Evolutionary conservation across 2,329 filamentous ascomycete species (phyloP).

Genomic region (Exophiala sp.): DNA sequence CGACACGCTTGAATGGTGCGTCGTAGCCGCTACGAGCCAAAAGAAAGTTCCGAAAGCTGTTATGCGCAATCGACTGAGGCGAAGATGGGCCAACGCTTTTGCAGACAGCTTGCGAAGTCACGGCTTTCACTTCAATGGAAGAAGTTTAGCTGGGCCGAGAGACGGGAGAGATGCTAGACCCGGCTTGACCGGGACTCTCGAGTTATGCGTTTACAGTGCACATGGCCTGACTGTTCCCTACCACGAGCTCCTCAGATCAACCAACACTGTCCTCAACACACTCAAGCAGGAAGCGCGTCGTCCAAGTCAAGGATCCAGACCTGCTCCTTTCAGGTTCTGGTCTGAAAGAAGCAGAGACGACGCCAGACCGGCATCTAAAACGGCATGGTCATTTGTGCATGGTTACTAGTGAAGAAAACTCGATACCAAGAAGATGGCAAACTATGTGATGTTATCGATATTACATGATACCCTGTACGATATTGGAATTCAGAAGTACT

Average conservation of each 20-base stretch:
- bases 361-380: too few species aligned
- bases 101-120: conserved; percentile 42
- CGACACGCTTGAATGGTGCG: conserved; percentile 49
- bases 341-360: too few species aligned
- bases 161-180: conserved; percentile 13
- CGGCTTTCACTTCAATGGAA: conserved; percentile 37
- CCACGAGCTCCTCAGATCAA: conserved; percentile 10
- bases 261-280: conserved; percentile 7
- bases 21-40: conserved; percentile 34
- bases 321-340: too few species aligned
- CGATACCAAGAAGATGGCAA: too few species aligned
- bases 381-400: too few species aligned
- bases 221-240: conserved; percentile 5
- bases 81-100: conserved; percentile 46
- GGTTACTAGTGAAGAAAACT: too few species aligned
- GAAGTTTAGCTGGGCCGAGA: conserved; percentile 4
- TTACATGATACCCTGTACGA: too few species aligned
- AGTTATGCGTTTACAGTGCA: conserved; percentile 28
- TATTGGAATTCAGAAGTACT: too few species aligned
- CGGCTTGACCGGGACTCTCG: conserved; percentile 36
- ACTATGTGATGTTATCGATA: too few species aligned
- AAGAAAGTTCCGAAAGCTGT: conserved; percentile 37
- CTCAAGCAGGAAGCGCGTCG: not conserved
- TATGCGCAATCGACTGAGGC: conserved; percentile 46
- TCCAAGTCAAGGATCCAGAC: too few species aligned